Evolutionary conservation across 2,329 filamentous ascomycete species (phyloP), one percentile per base, ranked within the genome.

Genomic region (Pseudogymnoascus sp.): DNA sequence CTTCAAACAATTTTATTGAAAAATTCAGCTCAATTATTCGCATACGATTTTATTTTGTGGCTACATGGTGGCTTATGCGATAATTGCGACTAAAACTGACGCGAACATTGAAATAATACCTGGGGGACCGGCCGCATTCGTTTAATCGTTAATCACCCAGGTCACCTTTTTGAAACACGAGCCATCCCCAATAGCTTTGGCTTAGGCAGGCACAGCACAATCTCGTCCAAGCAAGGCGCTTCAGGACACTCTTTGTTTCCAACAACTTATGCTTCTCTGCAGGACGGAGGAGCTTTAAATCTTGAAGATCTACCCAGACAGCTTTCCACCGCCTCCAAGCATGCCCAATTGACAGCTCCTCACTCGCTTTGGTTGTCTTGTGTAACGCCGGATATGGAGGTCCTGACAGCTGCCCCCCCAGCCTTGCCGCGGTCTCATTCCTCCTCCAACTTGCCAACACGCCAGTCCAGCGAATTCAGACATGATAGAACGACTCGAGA

Each of bases 371-470:
- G 43, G 43, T 54, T 54, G 25, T 54, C 30, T 54, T 54, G 43
- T 30, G 28, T 12, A n/a, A 32, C 43, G 20, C 43, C 25, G 43
- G 43, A 54, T 54, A 54, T 54, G 43, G 43, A 54, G 43, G 43
- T 54, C 43, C 18, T 54, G 43, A 3, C 43, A 32, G 43, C 43
- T 54, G 43, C 43, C 47, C 69, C 65, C 57, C 38, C 66, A 12
- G 22, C 64, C 18, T 69, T 73, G 58, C 63, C 66, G 65, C 70
- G 71, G 41, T 71, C 71, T 12, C 66, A 68, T 47, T 73, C 71
- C 7, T 71, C 69, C n/a, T 66, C 70, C 7, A 70, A 67, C 57
- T 63, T 72, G 6, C 65, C 70, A 22, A 66, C 69, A 58, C 62
- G 71, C 39, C 62, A 63, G 38, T 67, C 62, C 47, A 59, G 65